Evolutionary conservation across 1,139 yeast genomes (phyloP).

Genomic region (Kodamaea sp.): DNA sequence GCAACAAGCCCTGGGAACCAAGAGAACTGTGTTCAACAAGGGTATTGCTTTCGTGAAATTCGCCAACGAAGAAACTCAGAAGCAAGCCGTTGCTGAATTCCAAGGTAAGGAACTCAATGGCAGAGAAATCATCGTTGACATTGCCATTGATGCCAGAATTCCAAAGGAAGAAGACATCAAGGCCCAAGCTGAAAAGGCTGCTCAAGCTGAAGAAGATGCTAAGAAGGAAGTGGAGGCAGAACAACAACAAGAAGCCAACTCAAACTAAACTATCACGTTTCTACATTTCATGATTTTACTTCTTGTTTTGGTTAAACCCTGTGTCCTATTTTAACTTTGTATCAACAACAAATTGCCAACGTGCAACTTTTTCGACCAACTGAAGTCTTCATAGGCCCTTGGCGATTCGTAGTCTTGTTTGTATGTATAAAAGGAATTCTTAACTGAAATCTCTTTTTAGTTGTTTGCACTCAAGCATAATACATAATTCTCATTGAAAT

Average conservation of each 20-base stretch:
- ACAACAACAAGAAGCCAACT: too few relatives aligned
- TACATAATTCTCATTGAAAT: slow-evolving; percentile 3
- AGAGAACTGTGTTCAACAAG: slow-evolving; percentile 49
- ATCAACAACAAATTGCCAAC: not conserved
- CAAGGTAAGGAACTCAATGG: slow-evolving; percentile 55
- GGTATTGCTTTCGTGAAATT: slow-evolving; percentile 67
- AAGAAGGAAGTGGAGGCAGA: slow-evolving; percentile 1
- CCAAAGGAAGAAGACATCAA: slow-evolving; percentile 23
- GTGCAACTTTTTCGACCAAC: too few relatives aligned
- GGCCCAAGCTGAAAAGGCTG: slow-evolving; percentile 1
- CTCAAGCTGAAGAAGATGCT: slow-evolving; percentile 6
- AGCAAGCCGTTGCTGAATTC: slow-evolving; percentile 50
- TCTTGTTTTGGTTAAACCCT: slow-evolving; percentile 6
- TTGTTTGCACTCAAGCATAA: slow-evolving; percentile 6
- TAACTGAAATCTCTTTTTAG: slow-evolving; percentile 14
- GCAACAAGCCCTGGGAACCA: slow-evolving; percentile 27
- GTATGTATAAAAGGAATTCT: slow-evolving; percentile 15
- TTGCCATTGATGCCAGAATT: slow-evolving; percentile 53
- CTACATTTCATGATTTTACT: slow-evolving; percentile 10
- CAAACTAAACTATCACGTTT: too few relatives aligned
- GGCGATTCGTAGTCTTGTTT: slow-evolving; percentile 3
- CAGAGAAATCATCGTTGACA: slow-evolving; percentile 53
- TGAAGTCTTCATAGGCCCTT: too few relatives aligned
- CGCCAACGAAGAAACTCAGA: slow-evolving; percentile 47
- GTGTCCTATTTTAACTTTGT: not conserved